phyloP scores from a whole-genome alignment of 306 rosid species.

The Quercus bicolor region DNA sequence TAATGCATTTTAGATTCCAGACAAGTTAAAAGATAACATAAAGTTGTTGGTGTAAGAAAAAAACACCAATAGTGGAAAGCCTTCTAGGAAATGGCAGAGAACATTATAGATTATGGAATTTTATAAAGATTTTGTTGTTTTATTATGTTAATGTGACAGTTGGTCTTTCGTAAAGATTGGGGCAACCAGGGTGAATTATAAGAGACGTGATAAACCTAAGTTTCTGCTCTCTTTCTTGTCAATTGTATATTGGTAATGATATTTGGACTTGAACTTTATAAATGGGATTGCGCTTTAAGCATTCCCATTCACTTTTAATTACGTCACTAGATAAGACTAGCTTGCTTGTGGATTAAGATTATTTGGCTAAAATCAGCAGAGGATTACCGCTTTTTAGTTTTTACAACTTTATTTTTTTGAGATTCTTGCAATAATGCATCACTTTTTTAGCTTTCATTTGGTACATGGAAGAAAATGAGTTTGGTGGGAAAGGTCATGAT shows the following conservation, averaged over 20 bases:
- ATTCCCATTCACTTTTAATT: no score
- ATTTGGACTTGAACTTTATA: no score
- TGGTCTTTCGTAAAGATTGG: conserved; percentile 25
- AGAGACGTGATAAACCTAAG: background rate
- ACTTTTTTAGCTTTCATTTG: background rate
- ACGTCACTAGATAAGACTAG: no score
- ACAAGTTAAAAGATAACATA: background rate
- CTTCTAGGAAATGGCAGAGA: background rate
- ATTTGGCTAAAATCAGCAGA: background rate
- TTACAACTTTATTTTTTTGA: background rate
- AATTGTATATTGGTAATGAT: no score
- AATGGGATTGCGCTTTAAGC: no score
- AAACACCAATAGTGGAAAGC: background rate
- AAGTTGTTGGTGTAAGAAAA: background rate
- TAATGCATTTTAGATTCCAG: no score
- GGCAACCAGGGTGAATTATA: conserved; percentile 8
- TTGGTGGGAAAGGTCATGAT: no score
- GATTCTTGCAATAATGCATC: background rate
- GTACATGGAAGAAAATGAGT: background rate
- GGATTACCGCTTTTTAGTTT: background rate
- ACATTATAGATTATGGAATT: conserved; percentile 13
- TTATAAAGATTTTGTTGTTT: conserved; percentile 8
- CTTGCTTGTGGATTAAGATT: background rate
- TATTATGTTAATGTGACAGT: conserved; percentile 14
- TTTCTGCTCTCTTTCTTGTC: no score